Evolutionary conservation across 257 asterid genomes (phyloP).

Genomic region (Ajuga chamaepitys): DNA sequence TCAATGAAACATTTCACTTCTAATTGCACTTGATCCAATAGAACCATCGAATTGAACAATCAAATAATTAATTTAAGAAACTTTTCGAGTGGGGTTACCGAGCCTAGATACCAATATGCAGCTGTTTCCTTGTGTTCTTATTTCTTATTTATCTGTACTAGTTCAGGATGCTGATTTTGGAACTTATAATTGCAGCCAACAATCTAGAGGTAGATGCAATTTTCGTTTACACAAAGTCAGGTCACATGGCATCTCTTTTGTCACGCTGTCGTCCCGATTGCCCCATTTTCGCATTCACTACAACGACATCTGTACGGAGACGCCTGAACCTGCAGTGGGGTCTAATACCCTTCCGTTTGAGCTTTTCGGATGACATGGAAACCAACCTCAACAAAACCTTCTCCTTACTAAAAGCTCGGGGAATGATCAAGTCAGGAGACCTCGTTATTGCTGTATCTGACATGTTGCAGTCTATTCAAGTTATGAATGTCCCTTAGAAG

Average conservation of each 20-base stretch:
- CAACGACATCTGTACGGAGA: slow-evolving; percentile 75
- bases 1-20: not conserved
- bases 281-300: slow-evolving; percentile 90
- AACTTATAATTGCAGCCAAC: slow-evolving; percentile 59
- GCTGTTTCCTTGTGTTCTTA: not conserved
- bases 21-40: no score
- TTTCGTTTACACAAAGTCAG: slow-evolving; percentile 79
- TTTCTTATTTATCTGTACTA: no score
- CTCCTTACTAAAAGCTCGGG: slow-evolving; percentile 80
- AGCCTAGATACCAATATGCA: not conserved
- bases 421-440: slow-evolving; percentile 93
- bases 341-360: slow-evolving; percentile 81
- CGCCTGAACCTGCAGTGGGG: slow-evolving; percentile 98
- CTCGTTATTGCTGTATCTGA: slow-evolving; percentile 92
- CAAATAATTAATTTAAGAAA: no score
- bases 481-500: slow-evolving; percentile 82
- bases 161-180: slow-evolving; percentile 1
- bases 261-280: slow-evolving; percentile 98
- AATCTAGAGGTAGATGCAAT: slow-evolving; percentile 91
- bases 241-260: slow-evolving; percentile 96
- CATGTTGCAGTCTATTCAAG: slow-evolving; percentile 96
- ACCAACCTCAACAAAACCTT: slow-evolving; percentile 91
- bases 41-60: no score
- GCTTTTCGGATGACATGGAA: slow-evolving; percentile 94
- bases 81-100: no score